phyloP scores from a whole-genome alignment of 2,329 filamentous ascomycete genomes.

The Monosporascus sp. region DNA sequence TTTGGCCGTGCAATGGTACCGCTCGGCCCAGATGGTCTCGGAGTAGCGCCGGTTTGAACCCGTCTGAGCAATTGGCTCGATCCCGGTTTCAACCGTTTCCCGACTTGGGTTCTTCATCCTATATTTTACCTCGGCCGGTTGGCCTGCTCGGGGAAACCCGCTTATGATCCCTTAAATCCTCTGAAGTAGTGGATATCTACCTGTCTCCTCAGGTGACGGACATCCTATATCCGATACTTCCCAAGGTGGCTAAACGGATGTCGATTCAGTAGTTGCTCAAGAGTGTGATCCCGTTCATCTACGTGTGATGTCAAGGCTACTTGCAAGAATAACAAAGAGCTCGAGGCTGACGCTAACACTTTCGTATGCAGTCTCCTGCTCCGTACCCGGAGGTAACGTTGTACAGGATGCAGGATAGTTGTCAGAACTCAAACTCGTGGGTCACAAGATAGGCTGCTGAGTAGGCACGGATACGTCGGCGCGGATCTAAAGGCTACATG shows the following conservation, averaged over 20 bases:
- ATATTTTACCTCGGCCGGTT: too few relatives aligned
- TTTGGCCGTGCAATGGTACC: background rate
- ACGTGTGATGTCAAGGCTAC: background rate
- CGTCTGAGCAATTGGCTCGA: background rate
- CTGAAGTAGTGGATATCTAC: background rate
- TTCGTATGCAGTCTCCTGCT: background rate
- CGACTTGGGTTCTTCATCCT: background rate
- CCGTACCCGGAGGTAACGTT: background rate
- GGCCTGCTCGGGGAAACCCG: too few relatives aligned
- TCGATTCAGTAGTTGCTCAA: background rate
- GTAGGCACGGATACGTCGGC: background rate
- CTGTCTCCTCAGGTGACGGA: too few relatives aligned
- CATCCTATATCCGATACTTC: too few relatives aligned
- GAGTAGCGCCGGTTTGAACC: background rate
- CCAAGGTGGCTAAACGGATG: too few relatives aligned
- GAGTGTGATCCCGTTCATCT: background rate
- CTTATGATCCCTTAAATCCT: background rate
- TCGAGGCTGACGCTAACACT: background rate
- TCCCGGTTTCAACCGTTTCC: background rate
- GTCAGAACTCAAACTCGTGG: background rate
- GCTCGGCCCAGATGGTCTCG: background rate
- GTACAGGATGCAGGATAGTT: background rate
- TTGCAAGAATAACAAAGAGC: background rate
- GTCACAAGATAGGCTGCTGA: background rate
- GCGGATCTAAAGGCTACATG: background rate